Base-by-base conservation (phyloP, 257 asterid species). In the Capsicum rhomboideum region DNA sequence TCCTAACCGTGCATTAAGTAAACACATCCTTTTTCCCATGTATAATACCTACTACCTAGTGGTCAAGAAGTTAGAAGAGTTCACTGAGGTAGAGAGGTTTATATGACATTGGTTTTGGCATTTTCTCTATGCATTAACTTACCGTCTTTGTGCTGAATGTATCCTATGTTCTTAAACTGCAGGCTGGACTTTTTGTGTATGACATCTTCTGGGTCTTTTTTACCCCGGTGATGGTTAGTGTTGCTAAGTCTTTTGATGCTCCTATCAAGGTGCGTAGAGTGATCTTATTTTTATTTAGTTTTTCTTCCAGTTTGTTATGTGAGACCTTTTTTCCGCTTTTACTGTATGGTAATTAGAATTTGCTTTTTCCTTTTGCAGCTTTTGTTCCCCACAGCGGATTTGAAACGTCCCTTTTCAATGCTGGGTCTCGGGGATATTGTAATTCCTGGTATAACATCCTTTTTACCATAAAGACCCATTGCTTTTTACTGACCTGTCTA, bases 141-240 rank as follows among this genome's bases (percentile, higher is more conserved):
- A 74, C 56, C 2, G 4, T 23, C 40, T 23, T 74, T 23, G 23
- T 74, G 80, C 44, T 49, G 61, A 75, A 75, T 26, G 61, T 2
- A 8, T 49, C 10, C 81, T 49, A 6, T 50, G 61, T 79, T 72
- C 84, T 31, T 66, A 10, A 68, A 79, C 68, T 90, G 88, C 97
- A 96, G 99, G 98, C 93, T 72, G 99, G 99, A 63, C 98, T 96
- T 87, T 96, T 96, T 82, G 85, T 96, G 8, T 96, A 96, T 11
- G 98, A 96, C 88, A 94, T 96, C 77, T 96, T 96, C 90, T 96
- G 99, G 99, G 99, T 96, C 44, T 94, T 96, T 90, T 96, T 94
- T 83, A 96, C 99, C 72, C 99, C 99, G 8, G 98, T 96, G 23
- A 96, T 96, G 99, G 98, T 96, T 86, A 94, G 98, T 84, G 99